Evolutionary conservation across 805 yeast genomes (phyloP).

Genomic region (Metschnikowia peoriensis): DNA sequence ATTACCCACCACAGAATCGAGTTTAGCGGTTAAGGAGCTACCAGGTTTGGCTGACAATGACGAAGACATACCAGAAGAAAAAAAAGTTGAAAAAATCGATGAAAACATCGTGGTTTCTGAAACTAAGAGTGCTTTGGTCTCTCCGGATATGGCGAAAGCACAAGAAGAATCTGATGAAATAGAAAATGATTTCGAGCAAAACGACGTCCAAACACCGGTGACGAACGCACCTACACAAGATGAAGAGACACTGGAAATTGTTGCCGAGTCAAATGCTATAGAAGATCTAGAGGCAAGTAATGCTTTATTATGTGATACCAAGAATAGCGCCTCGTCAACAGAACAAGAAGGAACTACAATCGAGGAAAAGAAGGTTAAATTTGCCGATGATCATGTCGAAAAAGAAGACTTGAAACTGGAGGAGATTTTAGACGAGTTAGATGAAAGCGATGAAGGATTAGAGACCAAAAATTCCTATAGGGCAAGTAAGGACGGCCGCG

Average conservation of each 20-base stretch:
- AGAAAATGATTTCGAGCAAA: not conserved
- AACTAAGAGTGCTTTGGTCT: not conserved
- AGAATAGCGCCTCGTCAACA: not conserved
- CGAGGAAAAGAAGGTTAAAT: slow-evolving; percentile 21
- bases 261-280: not conserved
- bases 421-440: slow-evolving; percentile 3
- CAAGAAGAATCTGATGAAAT: not conserved
- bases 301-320: too few relatives aligned
- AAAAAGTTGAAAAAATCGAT: not conserved
- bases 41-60: not conserved
- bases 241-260: not conserved
- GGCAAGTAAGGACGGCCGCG: slow-evolving; percentile 16
- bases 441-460: slow-evolving; percentile 1
- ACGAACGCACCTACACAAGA: not conserved
- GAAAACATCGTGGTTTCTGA: not conserved
- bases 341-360: not conserved
- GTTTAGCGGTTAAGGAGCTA: not conserved
- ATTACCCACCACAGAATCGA: not conserved
- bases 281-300: not conserved
- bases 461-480: slow-evolving; percentile 8
- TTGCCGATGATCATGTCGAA: slow-evolving; percentile 19
- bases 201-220: not conserved
- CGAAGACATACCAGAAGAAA: not conserved
- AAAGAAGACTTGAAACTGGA: not conserved
- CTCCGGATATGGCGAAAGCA: not conserved